Conservation (phyloP, 2,329 filamentous ascomycete genomes). For the Colletotrichum lupini region DNA sequence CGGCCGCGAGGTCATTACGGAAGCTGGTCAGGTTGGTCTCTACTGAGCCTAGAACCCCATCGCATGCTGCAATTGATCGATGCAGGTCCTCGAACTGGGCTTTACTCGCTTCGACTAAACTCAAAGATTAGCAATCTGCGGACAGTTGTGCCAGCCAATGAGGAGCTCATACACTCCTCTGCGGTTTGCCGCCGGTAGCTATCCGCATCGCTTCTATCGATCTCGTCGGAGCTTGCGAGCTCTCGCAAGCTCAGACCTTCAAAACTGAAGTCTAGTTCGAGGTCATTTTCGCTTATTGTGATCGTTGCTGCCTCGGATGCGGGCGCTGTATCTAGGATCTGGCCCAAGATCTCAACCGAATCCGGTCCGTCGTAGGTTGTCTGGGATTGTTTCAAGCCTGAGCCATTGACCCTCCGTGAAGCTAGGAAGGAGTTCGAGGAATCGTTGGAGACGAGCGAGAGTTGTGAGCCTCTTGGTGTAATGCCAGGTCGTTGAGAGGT, state of each 20-base stretch:
- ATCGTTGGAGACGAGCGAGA: conserved; percentile 81
- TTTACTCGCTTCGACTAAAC: conserved; percentile 79
- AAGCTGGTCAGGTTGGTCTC: conserved; percentile 94
- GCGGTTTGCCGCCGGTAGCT: conserved; percentile 63
- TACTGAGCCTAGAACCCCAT: conserved; percentile 92
- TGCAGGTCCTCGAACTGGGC: conserved; percentile 91
- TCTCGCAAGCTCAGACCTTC: conserved; percentile 80
- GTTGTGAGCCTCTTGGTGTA: conserved; percentile 78
- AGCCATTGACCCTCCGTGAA: conserved; percentile 75
- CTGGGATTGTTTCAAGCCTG: conserved; percentile 70
- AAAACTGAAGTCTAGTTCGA: conserved; percentile 81
- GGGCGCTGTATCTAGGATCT: conserved; percentile 50
- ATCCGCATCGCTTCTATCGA: conserved; percentile 39
- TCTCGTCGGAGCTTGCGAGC: conserved; percentile 60
- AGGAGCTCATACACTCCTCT: conserved; percentile 74
- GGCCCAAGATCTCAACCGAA: conserved; percentile 75
- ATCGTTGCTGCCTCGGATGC: conserved; percentile 31
- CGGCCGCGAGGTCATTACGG: conserved; percentile 89
- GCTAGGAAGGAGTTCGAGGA: conserved; percentile 81
- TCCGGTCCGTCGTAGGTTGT: conserved; percentile 67
- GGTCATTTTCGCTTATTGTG: conserved; percentile 58
- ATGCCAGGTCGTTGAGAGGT: conserved; percentile 75
- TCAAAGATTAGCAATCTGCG: conserved; percentile 29
- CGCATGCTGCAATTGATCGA: conserved; percentile 87
- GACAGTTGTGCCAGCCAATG: background rate